Evolutionary conservation across 2,329 filamentous ascomycete genomes (phyloP), one percentile per base, ranked within the genome.

Genomic region (Fusarium paranaense): DNA sequence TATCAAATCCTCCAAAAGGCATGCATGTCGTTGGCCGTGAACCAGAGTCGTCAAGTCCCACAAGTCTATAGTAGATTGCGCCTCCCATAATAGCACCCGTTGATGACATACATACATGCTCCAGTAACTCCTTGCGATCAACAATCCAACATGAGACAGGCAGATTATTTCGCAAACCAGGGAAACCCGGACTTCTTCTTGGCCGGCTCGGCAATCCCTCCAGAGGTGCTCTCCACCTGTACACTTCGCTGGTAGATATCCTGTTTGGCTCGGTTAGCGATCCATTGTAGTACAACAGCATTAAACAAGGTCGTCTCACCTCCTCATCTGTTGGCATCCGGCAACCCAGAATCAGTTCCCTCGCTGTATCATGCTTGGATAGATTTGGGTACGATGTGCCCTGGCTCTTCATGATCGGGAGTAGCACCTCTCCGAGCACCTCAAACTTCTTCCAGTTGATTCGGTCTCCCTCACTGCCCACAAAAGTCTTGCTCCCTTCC

Each of bases 371-470:
- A 77, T 93, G 92, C 78, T 88, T 91, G 37, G 86, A 85, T 71
- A 96, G 85, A 71, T 92, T 93, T 30, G 91, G 90, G 78, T 98
- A 98, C 6, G 95, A 92, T 58, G 91, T 91, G 63, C 94, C 93
- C 83, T 98, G 95, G 78, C 96, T 98, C 83, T 92, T 93, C 89
- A 98, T 97, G 64, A 99, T 92, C 3, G 94, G 93, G 69, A 98
- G 87, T 62, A 98, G 89, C 6, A 98, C 94, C 77, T 98, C 96
- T 8, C 95, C 95, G 83, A 98, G 91, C 35, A 99, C 93, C 82
- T 98, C 96, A 78, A 98, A 99, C 81, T 99, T 99, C 83, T 93
- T 95, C 97, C 97, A 99, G 81, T 98, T 98, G 81, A 99, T 94
- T 61, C 94, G 88, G 72, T 94, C 90, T 73, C 87, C 90, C 69